Conservation (phyloP, 495 filamentous ascomycete genomes). For the Apodospora peruviana region DNA sequence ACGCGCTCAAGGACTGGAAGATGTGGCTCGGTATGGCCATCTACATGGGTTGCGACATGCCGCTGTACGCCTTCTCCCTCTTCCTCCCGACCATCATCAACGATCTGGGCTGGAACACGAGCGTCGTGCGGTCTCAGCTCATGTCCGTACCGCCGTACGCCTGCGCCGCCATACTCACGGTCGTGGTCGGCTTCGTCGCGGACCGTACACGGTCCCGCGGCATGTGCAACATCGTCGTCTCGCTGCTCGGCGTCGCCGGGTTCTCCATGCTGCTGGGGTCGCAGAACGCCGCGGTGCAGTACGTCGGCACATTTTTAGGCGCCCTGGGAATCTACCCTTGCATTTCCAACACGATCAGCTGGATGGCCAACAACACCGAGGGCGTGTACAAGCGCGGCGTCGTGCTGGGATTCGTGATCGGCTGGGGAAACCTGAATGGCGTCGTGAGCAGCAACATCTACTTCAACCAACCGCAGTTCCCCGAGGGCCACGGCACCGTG, state of each 20-base stretch:
- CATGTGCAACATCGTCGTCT: constrained; percentile 71
- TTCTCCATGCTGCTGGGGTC: constrained; percentile 72
- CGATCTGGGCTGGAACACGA: constrained; percentile 60
- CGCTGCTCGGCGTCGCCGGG: constrained; percentile 67
- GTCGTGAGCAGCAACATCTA: constrained; percentile 74
- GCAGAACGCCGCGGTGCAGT: constrained; percentile 58
- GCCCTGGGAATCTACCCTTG: constrained; percentile 89
- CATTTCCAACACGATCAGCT: constrained; percentile 87
- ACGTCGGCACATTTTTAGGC: constrained; percentile 79
- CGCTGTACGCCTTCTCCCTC: constrained; percentile 85
- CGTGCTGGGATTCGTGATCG: constrained; percentile 79
- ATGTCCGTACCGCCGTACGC: constrained; percentile 86
- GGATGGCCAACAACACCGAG: constrained; percentile 85
- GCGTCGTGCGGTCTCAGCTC: constrained; percentile 65
- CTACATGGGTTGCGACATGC: constrained; percentile 70
- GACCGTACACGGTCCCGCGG: constrained; percentile 76
- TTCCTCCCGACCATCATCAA: constrained; percentile 84
- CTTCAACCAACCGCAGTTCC: constrained; percentile 38
- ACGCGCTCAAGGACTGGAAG: constrained; percentile 78
- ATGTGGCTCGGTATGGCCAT: constrained; percentile 71
- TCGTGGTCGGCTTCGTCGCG: constrained; percentile 69
- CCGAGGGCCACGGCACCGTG: constrained; percentile 41
- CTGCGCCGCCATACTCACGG: constrained; percentile 71
- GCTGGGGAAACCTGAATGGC: constrained; percentile 91
- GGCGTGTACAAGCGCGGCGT: constrained; percentile 91